Base-by-base conservation (phyloP, 2,329 filamentous ascomycete genomes). In the Chaetomium sp. region DNA sequence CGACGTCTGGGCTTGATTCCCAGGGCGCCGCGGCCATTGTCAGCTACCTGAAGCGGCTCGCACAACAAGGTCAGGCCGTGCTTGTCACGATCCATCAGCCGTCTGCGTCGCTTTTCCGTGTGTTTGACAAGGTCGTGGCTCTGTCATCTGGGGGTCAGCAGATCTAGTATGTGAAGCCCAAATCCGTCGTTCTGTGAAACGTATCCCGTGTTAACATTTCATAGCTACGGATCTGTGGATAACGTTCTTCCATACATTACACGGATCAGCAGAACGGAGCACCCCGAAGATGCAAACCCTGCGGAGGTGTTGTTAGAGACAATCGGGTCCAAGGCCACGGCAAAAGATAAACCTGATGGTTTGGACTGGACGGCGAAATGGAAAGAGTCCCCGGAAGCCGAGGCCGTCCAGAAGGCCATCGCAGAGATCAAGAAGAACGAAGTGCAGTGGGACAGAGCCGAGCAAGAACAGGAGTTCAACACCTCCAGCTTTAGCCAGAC, bases 11-110 rank as follows among this genome's bases (percentile, higher is more conserved):
- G 68, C 77, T 89, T 33, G 86, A 89, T 68, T 82, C 78, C 66
- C 85, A 89, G 66, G 88, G 84, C 1, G 85, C 86, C 1, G 89
- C 84, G 83, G 82, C 84, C 55, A 89, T 89, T 65, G 79, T 83
- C 45, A 79, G 81, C 65, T 74, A 89, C 5, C 77, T 90, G 48
- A 80, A 86, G 59, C 88, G 87, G 61, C 74, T 86, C 1, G 76
- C 80, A 3, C 70, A 76, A 54, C 70, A 69, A 5, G 76, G 76
- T 4, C 76, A 79, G 59, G 74, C 77, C 6, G 71, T 79, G 11
- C 65, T 79, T 0, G 76, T 74, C 52, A 79, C 77, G 1, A 77
- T 79, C 35, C 77, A 79, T 63, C 77, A 79, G 59, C 77, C 77
- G 1, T 74, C 70, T 3, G 70, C 73, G 3, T 66, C 71, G 49